These are phyloP conservation scores for Plenodomus tracheiphilus DNA, from an alignment of 2,329 filamentous ascomycete species.

Conservation along the genomic window DNA sequence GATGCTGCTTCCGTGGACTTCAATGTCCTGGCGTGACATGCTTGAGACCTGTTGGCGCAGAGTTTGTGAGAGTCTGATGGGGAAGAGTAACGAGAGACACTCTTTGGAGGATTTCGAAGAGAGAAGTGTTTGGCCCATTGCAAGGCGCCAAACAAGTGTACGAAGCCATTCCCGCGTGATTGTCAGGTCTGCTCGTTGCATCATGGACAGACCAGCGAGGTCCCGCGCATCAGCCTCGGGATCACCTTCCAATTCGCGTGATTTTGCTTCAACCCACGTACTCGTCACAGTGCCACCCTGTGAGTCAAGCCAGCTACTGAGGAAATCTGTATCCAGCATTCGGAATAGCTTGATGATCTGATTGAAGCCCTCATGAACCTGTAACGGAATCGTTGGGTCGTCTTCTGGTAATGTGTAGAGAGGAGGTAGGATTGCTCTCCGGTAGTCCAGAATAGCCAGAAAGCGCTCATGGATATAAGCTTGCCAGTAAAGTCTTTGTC, in stretches of 20 bases:
- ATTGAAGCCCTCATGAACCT: conserved; percentile 49
- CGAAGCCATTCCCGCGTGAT: conserved; percentile 56
- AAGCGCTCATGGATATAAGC: conserved; percentile 62
- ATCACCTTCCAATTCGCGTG: conserved; percentile 47
- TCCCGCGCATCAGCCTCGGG: conserved; percentile 44
- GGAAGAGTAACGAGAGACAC: conserved; percentile 50
- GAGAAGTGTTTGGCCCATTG: conserved; percentile 53
- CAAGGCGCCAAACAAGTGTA: conserved; percentile 55
- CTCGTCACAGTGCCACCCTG: conserved; percentile 42
- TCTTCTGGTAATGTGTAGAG: conserved; percentile 46
- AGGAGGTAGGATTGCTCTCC: conserved; percentile 47
- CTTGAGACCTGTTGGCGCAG: conserved; percentile 48
- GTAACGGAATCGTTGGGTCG: conserved; percentile 45
- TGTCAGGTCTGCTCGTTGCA: conserved; percentile 55
- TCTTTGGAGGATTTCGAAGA: conserved; percentile 45
- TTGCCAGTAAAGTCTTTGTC: conserved; percentile 60
- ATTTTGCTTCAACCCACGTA: conserved; percentile 52
- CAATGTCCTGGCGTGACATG: conserved; percentile 53
- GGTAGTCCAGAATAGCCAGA: conserved; percentile 56
- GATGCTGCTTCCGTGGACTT: conserved; percentile 60
- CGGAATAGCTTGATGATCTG: conserved; percentile 52
- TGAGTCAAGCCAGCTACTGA: conserved; percentile 50
- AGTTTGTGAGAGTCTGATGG: conserved; percentile 50
- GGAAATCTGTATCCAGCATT: conserved; percentile 50
- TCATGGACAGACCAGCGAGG: conserved; percentile 44